phyloP scores from a whole-genome alignment of 805 yeast genomes.

The Ogataea corticis region DNA sequence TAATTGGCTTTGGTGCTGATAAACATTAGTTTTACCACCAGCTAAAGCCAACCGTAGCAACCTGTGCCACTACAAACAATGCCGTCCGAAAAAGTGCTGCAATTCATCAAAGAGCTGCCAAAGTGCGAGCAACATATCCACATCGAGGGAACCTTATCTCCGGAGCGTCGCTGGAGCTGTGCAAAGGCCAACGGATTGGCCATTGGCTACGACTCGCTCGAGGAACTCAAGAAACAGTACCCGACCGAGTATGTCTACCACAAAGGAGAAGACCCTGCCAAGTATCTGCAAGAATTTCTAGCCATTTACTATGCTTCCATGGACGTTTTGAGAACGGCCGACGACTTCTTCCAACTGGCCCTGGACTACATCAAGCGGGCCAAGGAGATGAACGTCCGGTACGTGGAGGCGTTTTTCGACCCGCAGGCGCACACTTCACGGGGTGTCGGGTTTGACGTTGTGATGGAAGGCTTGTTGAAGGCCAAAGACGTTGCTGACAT shows the following conservation, averaged over 20 bases:
- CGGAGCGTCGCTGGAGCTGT: slow-evolving; percentile 39
- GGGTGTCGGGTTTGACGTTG: slow-evolving; percentile 39
- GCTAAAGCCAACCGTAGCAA: too few species aligned
- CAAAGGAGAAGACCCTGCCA: slow-evolving; percentile 40
- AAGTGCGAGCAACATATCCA: slow-evolving; percentile 51
- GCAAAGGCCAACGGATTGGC: slow-evolving; percentile 28
- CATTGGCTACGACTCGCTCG: slow-evolving; percentile 36
- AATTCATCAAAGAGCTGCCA: slow-evolving; percentile 36
- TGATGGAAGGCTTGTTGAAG: slow-evolving; percentile 40
- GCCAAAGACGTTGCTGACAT: slow-evolving; percentile 42
- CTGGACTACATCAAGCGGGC: slow-evolving; percentile 44
- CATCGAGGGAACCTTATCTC: slow-evolving; percentile 45
- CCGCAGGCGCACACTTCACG: slow-evolving; percentile 50
- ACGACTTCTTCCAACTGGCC: slow-evolving; percentile 47
- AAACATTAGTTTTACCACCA: too few species aligned
- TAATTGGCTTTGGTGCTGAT: neutral
- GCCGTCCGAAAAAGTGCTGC: neutral
- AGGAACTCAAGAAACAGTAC: slow-evolving; percentile 36
- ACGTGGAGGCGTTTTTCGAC: slow-evolving; percentile 48
- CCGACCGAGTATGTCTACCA: slow-evolving; percentile 29
- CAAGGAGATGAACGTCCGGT: slow-evolving; percentile 40
- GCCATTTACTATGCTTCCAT: slow-evolving; percentile 49
- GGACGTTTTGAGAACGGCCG: slow-evolving; percentile 42
- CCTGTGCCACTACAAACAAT: neutral
- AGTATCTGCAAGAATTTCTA: slow-evolving; percentile 45